Base-by-base conservation (phyloP, 306 rosid genomes). In the Fagus crenata region DNA sequence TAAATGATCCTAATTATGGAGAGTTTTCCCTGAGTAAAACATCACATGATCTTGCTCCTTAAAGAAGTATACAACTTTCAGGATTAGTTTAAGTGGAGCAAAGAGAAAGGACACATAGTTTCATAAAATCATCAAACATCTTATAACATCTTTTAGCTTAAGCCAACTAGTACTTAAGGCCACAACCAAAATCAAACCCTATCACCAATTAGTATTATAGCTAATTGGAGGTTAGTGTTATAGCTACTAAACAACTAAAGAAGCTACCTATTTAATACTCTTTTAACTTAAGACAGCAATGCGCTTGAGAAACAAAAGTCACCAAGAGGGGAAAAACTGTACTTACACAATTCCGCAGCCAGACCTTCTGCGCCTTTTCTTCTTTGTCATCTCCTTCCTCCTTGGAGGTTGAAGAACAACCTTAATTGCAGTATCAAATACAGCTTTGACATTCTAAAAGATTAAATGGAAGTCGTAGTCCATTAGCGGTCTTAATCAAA, bases 351-450 rank as follows among this genome's bases (percentile, higher is more conserved):
- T 67, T 56, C 91, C 85, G 85, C 93, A 95, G 72, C 92, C 90
- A 13, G 96, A 89, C 36, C 90, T 89, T 61, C 91, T 81, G 77
- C 79, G 88, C 82, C 87, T 82, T 87, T 86, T 95, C 91, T 91
- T 89, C 83, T 74, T 85, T 3, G 91, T 80, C 82, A 87, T 85
- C 85, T 95, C 97, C 78, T 86, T 93, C 86, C 89, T 95, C 74
- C 97, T 90, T 37, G 96, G 97, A 77, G 99, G 99, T 87, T 95
- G 97, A 55, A 95, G 96, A 84, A 92, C 99, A 89, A 91, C 99
- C 89, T 95, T 95, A 80, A 95, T 95, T 40, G 99, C 93, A 59
- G 90, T 95, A 79, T 95, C 99, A 80, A 95, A 95, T 73, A 95
- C 97, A 40, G 91, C 92, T 88, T 95, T 95, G 78, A 95, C 99